A percentile compares a stretch with the other conserved stretches of the same genome.
Conservation (phyloP, 1,139 yeast species). For the Suhomyces terraborum region DNA sequence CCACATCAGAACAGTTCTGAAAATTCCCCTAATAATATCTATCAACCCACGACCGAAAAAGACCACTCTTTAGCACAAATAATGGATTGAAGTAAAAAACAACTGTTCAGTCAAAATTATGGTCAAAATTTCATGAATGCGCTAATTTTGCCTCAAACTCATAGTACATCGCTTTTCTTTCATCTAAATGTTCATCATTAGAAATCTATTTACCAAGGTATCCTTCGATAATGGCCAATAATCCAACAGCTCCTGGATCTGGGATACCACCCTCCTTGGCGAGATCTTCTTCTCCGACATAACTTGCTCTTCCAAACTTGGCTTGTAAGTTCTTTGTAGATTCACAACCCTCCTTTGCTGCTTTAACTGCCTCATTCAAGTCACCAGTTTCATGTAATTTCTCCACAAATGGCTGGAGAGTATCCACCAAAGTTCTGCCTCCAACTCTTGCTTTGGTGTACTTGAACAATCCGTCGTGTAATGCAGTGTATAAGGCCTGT, state of each 20-base stretch:
- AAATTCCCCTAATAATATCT: too few relatives aligned
- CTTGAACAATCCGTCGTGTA: conserved; percentile 61
- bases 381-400: conserved; percentile 53
- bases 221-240: conserved; percentile 68
- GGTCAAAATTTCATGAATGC: too few relatives aligned
- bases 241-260: conserved; percentile 92
- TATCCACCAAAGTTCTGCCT: conserved; percentile 88
- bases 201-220: conserved; percentile 21
- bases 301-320: conserved; percentile 90
- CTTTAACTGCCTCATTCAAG: conserved; percentile 59
- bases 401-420: conserved; percentile 82
- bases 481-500: conserved; percentile 46
- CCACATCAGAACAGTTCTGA: too few relatives aligned
- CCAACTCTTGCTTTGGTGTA: conserved; percentile 89
- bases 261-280: conserved; percentile 63
- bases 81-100: too few relatives aligned
- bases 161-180: too few relatives aligned
- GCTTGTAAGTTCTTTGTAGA: conserved; percentile 74
- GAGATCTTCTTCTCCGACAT: conserved; percentile 67
- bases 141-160: too few relatives aligned
- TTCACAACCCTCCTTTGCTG: conserved; percentile 77
- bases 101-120: too few relatives aligned
- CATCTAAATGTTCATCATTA: too few relatives aligned
- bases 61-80: too few relatives aligned
- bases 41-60: too few relatives aligned